Evolutionary conservation across 1,284 basidiomycete genomes (phyloP).

Genomic region (Neolentinus lepideus): DNA sequence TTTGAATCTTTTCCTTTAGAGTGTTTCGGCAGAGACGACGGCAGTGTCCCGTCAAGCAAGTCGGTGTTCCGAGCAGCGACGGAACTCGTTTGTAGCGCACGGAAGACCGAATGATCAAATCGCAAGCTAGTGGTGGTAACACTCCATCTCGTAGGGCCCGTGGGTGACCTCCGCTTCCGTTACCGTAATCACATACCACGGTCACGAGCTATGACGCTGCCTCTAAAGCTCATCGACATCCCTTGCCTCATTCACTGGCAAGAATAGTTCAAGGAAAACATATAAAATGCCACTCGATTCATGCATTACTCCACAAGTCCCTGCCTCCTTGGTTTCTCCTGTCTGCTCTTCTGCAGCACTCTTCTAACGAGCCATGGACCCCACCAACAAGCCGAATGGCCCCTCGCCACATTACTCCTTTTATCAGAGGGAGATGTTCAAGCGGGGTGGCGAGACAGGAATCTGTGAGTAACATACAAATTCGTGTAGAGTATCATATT

Average conservation of each 20-base stretch:
- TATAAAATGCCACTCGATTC: background rate
- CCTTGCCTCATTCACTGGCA: background rate
- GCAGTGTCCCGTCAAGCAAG: too few relatives aligned
- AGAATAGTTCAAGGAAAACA: background rate
- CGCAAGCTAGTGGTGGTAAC: too few relatives aligned
- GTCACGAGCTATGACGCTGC: background rate
- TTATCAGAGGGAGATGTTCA: slow-evolving; percentile 48
- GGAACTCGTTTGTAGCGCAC: background rate
- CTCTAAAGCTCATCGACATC: background rate
- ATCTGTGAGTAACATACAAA: slow-evolving; percentile 16
- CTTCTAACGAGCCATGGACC: slow-evolving; percentile 30
- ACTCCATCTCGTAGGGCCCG: too few relatives aligned
- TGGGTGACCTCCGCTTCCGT: background rate
- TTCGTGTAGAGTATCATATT: background rate
- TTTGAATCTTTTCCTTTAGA: too few relatives aligned
- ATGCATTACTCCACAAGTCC: background rate
- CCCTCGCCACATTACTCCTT: slow-evolving; percentile 49
- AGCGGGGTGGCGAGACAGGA: slow-evolving; percentile 33
- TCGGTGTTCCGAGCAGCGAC: background rate
- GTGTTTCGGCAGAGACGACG: too few relatives aligned
- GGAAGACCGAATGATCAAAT: background rate
- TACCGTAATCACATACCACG: background rate
- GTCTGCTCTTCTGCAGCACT: background rate
- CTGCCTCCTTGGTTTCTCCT: background rate
- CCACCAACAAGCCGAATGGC: slow-evolving; percentile 42